phyloP scores from a whole-genome alignment of 1,139 yeast species.

The Suzukiozyma palmioleophila region DNA sequence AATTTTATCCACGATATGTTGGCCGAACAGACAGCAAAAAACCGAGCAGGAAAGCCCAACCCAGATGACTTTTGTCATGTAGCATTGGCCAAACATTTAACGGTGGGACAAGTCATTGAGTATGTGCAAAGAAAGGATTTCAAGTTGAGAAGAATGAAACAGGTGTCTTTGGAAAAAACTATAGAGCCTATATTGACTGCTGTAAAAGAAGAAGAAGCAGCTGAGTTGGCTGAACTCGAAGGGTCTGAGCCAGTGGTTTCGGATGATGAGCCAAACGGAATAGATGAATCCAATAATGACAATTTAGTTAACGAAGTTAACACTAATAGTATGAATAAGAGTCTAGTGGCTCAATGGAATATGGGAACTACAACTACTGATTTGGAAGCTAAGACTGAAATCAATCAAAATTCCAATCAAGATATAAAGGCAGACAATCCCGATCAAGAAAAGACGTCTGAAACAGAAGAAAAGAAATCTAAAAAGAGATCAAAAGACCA shows the following conservation, averaged over 20 bases:
- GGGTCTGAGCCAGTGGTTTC: conserved; percentile 18
- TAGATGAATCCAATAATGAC: conserved; percentile 36
- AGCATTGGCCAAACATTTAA: conserved; percentile 60
- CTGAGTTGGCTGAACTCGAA: conserved; percentile 32
- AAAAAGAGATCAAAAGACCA: conserved; percentile 31
- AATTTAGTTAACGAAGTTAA: conserved; percentile 60
- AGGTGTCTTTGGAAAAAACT: conserved; percentile 48
- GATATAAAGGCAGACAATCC: conserved; percentile 6
- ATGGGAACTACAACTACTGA: conserved; percentile 8
- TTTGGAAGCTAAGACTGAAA: conserved; percentile 4
- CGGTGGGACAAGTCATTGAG: conserved; percentile 44
- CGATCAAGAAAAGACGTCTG: conserved; percentile 4
- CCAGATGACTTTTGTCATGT: conserved; percentile 37
- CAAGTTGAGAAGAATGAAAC: conserved; percentile 65
- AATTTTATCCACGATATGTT: conserved; percentile 47
- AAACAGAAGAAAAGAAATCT: conserved; percentile 15
- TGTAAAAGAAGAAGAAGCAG: conserved; percentile 39
- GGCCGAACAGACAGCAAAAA: conserved; percentile 48
- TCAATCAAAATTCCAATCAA: conserved; percentile 9
- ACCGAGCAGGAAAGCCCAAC: conserved; percentile 24
- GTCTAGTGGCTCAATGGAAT: conserved; percentile 72
- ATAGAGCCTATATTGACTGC: conserved; percentile 52
- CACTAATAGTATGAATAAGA: conserved; percentile 66
- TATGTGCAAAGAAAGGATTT: conserved; percentile 60
- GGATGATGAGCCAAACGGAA: conserved; percentile 23